phyloP scores from a whole-genome alignment of 1,139 yeast species.

The Candida sp. region DNA sequence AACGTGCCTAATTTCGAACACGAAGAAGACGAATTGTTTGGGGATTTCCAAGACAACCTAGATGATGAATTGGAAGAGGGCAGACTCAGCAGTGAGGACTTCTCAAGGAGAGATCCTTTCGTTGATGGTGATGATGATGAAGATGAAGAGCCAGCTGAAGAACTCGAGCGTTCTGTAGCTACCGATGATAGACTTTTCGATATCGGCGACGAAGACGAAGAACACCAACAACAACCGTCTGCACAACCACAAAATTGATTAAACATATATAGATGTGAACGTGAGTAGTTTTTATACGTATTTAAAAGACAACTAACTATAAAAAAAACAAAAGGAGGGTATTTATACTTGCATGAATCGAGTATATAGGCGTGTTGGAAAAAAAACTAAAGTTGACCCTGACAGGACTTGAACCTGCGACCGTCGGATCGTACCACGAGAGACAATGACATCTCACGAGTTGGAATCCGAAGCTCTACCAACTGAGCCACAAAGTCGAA shows the following conservation, averaged over 20 bases:
- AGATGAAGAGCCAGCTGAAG: constrained; percentile 4
- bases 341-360: background rate
- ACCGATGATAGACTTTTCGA: constrained; percentile 39
- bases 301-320: background rate
- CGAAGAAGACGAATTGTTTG: constrained; percentile 55
- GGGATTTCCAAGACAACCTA: constrained; percentile 48
- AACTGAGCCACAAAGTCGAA: constrained; percentile 28
- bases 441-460: background rate
- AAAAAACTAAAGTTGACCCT: constrained; percentile 21
- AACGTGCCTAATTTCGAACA: constrained; percentile 46
- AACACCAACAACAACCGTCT: constrained; percentile 17
- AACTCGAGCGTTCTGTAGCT: constrained; percentile 5
- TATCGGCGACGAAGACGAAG: constrained; percentile 41
- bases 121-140: constrained; percentile 16
- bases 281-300: background rate
- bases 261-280: background rate
- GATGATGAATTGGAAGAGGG: constrained; percentile 51
- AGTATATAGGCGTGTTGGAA: background rate
- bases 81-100: constrained; percentile 19
- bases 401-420: constrained; percentile 38
- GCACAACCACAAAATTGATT: background rate
- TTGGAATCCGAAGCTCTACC: constrained; percentile 35
- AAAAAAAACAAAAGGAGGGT: background rate
- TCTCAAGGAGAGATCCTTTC: constrained; percentile 16
- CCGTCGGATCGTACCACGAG: constrained; percentile 22